Base-by-base conservation (phyloP, 352 stramenopile species). In the Phytophthora pisi region DNA sequence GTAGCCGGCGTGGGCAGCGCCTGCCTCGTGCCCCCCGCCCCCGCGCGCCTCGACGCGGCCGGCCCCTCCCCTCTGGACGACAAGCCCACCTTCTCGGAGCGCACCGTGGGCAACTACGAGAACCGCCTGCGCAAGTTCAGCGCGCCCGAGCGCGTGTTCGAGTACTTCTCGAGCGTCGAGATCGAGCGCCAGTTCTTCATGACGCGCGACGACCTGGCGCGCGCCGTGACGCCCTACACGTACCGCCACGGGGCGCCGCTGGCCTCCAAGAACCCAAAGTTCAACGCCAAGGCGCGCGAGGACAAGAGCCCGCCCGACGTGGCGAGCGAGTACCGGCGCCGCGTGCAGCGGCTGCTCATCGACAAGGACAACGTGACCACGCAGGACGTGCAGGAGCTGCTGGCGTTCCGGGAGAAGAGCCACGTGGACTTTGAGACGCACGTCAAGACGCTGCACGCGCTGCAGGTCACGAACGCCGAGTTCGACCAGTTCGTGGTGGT, bases 141-240 rank as follows among this genome's bases (percentile, higher is more conserved):
- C 61, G 80, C 82, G 9, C 90, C 90, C 23, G 88, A 96, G 77
- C 89, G 89, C 59, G 86, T 97, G 9, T 97, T 97, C 60, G 86
- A 95, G 81, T 97, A 97, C 70, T 97, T 97, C 61, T 93, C 90
- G 16, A 92, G 82, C 55, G 85, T 97, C 2, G 77, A 93, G 70
- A 76, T 96, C 66, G 81, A 95, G 52, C 77, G 82, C 54, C 74
- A 96, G 45, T 90, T 74, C 57, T 95, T 79, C 65, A 97, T 97
- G 90, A 96, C 88, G 31, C 81, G 81, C 28, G 75, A 80, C 10
- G 90, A 97, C 72, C 69, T 97, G 18, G 85, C 88, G 42, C 77
- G 88, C n/a, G 88, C 88, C 4, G 73, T 97, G 51, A 95, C 86
- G 51, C 90, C 88, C 18, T 97, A 91, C 63, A 91, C 86, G 59